Conservation (phyloP, 2,329 filamentous ascomycete genomes). For the Botryotinia globosa region DNA sequence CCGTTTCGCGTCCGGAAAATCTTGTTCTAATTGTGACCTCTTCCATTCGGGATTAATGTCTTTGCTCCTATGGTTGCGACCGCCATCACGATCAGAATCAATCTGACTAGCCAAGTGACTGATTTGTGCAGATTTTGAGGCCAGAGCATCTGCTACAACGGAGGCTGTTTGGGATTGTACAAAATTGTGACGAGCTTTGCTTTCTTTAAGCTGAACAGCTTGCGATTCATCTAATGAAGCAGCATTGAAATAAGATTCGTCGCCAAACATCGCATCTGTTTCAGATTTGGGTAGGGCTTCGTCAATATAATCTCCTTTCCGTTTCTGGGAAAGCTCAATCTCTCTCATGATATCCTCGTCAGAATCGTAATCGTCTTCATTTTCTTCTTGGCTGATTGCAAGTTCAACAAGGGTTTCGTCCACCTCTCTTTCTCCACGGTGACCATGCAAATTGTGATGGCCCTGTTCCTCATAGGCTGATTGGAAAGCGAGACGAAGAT, state of each 20-base stretch:
- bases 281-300: constrained; percentile 10
- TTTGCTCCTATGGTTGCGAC: background rate
- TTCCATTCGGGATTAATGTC: background rate
- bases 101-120: background rate
- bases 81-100: background rate
- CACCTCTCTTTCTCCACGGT: constrained; percentile 45
- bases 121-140: background rate
- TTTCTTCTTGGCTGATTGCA: constrained; percentile 39
- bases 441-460: constrained; percentile 23
- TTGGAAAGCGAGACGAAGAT: constrained; percentile 51
- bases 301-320: constrained; percentile 27
- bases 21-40: background rate
- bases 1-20: background rate
- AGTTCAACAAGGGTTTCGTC: constrained; percentile 56
- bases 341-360: constrained; percentile 49
- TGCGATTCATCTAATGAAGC: background rate
- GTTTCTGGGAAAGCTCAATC: constrained; percentile 34
- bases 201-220: background rate
- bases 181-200: background rate
- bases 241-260: background rate
- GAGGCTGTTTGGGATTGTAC: background rate
- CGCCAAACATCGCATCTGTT: constrained; percentile 15
- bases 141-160: background rate
- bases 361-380: constrained; percentile 50
- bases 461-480: constrained; percentile 21